Evolutionary conservation across 768 basidiomycete genomes (phyloP), one percentile per base, ranked within the genome.

Genomic region (Hypholoma fasciculare): DNA sequence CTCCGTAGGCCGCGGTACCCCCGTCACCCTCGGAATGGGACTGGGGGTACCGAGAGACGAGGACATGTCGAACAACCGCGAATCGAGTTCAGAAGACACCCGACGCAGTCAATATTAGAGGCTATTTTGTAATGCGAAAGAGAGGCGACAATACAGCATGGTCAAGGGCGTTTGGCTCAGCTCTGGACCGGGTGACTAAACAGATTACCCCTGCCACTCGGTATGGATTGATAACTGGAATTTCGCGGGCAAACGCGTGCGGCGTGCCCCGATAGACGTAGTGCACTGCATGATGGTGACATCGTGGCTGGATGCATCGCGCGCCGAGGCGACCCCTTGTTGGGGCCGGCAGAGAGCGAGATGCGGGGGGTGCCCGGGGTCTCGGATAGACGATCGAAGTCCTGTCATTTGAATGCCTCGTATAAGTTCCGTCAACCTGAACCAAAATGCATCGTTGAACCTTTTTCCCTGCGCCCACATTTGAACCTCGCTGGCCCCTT

Each of bases 371-470:
- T 78, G 74, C 64, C 71, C 66, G 76, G 76, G 75, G 75, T 66
- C 74, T 65, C 26, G 43, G 60, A 59, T 69, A 64, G 65, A 74
- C 72, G 73, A 78, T 78, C 74, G 76, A 78, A 78, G 77, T 69
- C 71, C 76, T 77, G 78, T 78, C 78, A 80, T 71, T 76, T 74
- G 71, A 69, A 74, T 74, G 70, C 60, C 69, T 67, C 64, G 63
- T 84, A 84, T 83, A 84, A 85, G 82, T 80, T 77, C 82, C 81
- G 83, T 74, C 73, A 76, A 75, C 71, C 72, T 75, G 70, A 77
- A 72, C 74, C 73, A 79, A 77, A 75, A 81, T 80, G 77, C 71
- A 67, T 65, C 63, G 63, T 65, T 66, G 61, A 70, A 68, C 74
- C 72, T 73, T 78, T 77, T 78, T 75, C 73, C 74, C 76, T 73